A percentile compares a stretch with the other conserved stretches of the same genome.
These are phyloP conservation scores for Dactylonectria estremocensis DNA, from an alignment of 2,329 filamentous ascomycete genomes.

Conservation along the genomic window DNA sequence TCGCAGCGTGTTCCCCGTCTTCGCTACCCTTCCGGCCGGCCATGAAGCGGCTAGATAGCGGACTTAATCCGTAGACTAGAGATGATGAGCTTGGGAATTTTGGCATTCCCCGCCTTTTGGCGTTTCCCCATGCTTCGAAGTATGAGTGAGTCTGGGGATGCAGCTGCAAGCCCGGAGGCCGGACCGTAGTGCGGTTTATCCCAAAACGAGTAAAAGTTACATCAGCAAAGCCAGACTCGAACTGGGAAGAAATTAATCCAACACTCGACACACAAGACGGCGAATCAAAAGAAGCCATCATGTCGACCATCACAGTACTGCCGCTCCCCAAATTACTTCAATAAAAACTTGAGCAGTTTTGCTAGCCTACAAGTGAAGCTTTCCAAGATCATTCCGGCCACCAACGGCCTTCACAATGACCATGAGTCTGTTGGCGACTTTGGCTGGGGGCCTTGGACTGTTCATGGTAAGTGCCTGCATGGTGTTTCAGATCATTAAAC, in stretches of 20 bases:
- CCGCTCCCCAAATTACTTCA: background rate
- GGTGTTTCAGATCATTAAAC: background rate
- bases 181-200: background rate
- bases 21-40: background rate
- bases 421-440: constrained; percentile 29
- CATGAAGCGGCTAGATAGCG: background rate
- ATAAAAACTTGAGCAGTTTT: background rate
- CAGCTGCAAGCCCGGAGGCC: background rate
- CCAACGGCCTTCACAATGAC: constrained; percentile 17
- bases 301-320: background rate
- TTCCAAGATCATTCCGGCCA: constrained; percentile 24
- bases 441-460: constrained; percentile 31
- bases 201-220: background rate
- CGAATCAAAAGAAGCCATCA: background rate
- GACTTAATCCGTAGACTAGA: background rate
- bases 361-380: background rate
- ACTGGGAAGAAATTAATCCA: background rate
- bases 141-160: background rate
- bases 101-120: background rate
- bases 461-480: constrained; percentile 11
- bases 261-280: background rate
- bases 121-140: background rate
- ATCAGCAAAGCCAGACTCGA: background rate
- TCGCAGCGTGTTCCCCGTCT: background rate
- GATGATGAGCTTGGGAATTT: background rate